A percentile compares a stretch with the other conserved stretches of the same genome.
phyloP scores from a whole-genome alignment of 192 early-diverging fungal genomes.

The Coemansia sp. region DNA sequence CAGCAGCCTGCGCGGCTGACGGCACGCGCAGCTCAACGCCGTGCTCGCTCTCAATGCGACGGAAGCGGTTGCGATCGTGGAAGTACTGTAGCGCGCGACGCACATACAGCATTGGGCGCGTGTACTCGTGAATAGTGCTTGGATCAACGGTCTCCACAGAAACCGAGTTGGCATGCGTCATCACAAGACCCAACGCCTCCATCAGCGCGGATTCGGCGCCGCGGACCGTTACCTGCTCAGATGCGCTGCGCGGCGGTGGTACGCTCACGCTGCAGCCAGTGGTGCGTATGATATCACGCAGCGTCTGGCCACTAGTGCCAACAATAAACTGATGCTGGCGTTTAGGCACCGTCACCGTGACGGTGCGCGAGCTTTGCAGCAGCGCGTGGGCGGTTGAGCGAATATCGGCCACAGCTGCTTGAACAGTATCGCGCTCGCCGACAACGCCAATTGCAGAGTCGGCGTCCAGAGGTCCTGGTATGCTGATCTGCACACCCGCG shows the following conservation, averaged over 20 bases:
- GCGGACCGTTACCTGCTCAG: slow-evolving; percentile 75
- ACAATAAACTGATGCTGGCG: slow-evolving; percentile 91
- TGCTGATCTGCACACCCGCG: slow-evolving; percentile 70
- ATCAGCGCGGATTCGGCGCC: slow-evolving; percentile 71
- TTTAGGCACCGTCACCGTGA: slow-evolving; percentile 77
- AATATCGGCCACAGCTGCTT: slow-evolving; percentile 62
- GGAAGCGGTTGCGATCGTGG: slow-evolving; percentile 65
- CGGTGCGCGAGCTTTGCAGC: slow-evolving; percentile 61
- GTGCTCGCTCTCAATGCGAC: slow-evolving; percentile 74
- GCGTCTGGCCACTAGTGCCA: slow-evolving; percentile 71
- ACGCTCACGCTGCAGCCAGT: slow-evolving; percentile 89
- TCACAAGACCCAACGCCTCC: slow-evolving; percentile 72
- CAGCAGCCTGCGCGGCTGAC: slow-evolving; percentile 30
- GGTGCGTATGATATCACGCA: slow-evolving; percentile 80
- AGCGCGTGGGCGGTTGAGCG: slow-evolving; percentile 61
- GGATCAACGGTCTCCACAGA: slow-evolving; percentile 74
- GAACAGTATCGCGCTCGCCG: slow-evolving; percentile 75
- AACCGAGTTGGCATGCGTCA: slow-evolving; percentile 79
- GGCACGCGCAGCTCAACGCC: slow-evolving; percentile 62
- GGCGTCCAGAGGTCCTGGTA: slow-evolving; percentile 59
- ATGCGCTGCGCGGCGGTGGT: slow-evolving; percentile 65
- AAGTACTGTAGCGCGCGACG: slow-evolving; percentile 74
- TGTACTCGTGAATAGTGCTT: slow-evolving; percentile 51
- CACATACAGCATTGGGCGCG: slow-evolving; percentile 56
- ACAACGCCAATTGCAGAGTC: slow-evolving; percentile 63